A percentile compares a stretch with the other conserved stretches of the same genome.
Conservation (phyloP, 2,329 filamentous ascomycete genomes). For the Fusarium sp. region DNA sequence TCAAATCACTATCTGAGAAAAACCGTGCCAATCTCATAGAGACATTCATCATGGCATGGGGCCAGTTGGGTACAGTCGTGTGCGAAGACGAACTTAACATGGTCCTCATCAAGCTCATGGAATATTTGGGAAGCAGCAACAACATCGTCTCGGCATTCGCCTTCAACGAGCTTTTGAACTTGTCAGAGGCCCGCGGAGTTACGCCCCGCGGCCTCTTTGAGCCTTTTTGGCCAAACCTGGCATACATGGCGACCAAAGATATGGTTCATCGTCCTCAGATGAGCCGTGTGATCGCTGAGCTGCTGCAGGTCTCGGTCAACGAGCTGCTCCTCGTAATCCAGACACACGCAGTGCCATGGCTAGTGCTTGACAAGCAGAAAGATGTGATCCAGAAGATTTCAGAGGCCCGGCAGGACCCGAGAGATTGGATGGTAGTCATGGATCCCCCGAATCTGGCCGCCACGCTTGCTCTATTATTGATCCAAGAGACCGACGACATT, state of each 20-base stretch:
- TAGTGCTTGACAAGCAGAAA: constrained; percentile 78
- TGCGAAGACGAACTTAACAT: constrained; percentile 86
- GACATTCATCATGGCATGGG: constrained; percentile 84
- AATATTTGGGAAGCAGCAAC: constrained; percentile 86
- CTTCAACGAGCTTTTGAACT: constrained; percentile 78
- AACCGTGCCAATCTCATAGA: constrained; percentile 74
- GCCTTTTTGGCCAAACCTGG: constrained; percentile 88
- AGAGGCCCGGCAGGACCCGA: constrained; percentile 73
- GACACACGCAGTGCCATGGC: constrained; percentile 80
- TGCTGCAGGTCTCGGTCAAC: constrained; percentile 77
- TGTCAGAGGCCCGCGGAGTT: constrained; percentile 70
- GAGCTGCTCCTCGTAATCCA: constrained; percentile 80
- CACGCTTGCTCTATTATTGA: constrained; percentile 66
- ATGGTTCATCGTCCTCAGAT: constrained; percentile 82
- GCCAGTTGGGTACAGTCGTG: constrained; percentile 79
- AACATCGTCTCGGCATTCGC: constrained; percentile 80
- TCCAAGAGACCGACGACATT: constrained; percentile 63
- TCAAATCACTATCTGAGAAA: constrained; percentile 76
- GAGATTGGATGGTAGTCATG: constrained; percentile 64
- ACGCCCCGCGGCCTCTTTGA: constrained; percentile 75
- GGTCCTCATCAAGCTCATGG: constrained; percentile 80
- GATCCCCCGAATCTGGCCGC: constrained; percentile 64
- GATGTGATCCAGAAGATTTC: constrained; percentile 85
- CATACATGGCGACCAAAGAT: constrained; percentile 82
- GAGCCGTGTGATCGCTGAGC: constrained; percentile 78